These are phyloP conservation scores for Vaccinium macrocarpon DNA, from an alignment of 148 eudicot genomes.

Conservation along the genomic window DNA sequence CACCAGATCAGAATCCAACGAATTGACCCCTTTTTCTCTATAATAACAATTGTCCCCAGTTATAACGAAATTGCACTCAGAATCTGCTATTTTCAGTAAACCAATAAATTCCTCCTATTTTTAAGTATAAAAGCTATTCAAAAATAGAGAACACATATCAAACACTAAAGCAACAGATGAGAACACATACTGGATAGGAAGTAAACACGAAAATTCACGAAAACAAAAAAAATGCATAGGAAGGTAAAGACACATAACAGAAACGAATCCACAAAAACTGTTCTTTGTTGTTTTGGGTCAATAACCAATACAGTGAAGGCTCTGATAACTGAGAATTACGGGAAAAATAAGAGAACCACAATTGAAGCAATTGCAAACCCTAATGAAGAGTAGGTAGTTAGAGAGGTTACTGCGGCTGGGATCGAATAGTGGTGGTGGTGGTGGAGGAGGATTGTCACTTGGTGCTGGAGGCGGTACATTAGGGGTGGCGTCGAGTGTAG, in stretches of 20 bases:
- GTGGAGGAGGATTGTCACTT: constrained; percentile 19
- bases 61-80: background rate
- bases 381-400: background rate
- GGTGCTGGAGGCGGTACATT: constrained; percentile 13
- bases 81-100: background rate
- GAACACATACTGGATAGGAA: background rate
- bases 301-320: background rate
- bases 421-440: constrained; percentile 46
- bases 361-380: background rate
- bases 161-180: background rate
- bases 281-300: background rate
- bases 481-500: constrained; percentile 11
- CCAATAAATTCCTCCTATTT: background rate
- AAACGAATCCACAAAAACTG: background rate
- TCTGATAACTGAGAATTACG: background rate
- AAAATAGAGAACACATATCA: background rate
- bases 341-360: background rate
- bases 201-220: background rate
- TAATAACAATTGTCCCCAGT: background rate
- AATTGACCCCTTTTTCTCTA: background rate
- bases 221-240: background rate
- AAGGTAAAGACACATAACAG: no score
- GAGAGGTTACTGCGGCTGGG: constrained; percentile 61
- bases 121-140: background rate
- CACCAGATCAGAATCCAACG: background rate